Percentiles rank a stretch among this genome's conserved stretches.
Evolutionary conservation across 345 rosid species (phyloP).

Genomic region (Kernera saxatilis): DNA sequence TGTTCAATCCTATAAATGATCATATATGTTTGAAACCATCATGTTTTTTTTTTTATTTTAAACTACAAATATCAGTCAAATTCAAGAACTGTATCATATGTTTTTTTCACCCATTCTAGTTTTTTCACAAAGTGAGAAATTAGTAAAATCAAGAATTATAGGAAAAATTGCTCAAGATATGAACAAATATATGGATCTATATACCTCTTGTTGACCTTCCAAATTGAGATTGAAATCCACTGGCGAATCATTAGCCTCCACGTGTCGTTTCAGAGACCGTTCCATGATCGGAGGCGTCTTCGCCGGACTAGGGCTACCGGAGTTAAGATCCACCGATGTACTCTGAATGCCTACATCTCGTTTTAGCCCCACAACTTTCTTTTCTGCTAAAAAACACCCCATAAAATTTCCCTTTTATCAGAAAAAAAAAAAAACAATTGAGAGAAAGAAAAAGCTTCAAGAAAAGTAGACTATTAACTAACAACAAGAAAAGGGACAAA

Average conservation of each 20-base stretch:
- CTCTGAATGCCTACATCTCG: constrained; percentile 91
- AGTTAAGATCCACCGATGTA: constrained; percentile 49
- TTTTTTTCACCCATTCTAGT: not conserved
- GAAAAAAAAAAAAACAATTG: not conserved
- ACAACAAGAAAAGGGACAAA: not conserved
- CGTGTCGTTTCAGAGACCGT: constrained; percentile 40
- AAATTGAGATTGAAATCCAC: constrained; percentile 30
- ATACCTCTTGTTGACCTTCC: constrained; percentile 50
- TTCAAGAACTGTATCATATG: not conserved
- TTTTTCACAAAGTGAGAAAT: no score
- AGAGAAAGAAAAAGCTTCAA: not conserved
- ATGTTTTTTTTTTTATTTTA: no score
- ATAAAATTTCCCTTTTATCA: not conserved
- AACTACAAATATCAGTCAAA: no score
- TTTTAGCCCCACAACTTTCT: constrained; percentile 46
- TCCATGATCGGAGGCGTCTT: constrained; percentile 73
- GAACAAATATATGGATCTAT: not conserved
- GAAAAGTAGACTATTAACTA: not conserved
- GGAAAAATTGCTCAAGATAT: not conserved
- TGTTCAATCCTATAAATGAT: not conserved
- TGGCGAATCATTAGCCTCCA: constrained; percentile 44
- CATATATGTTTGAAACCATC: no score
- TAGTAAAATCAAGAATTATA: not conserved
- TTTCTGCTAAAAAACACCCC: constrained; percentile 34
- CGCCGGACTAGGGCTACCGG: constrained; percentile 61